Base-by-base conservation (phyloP, 768 basidiomycete genomes). In the Tricholoma flavovirens region DNA sequence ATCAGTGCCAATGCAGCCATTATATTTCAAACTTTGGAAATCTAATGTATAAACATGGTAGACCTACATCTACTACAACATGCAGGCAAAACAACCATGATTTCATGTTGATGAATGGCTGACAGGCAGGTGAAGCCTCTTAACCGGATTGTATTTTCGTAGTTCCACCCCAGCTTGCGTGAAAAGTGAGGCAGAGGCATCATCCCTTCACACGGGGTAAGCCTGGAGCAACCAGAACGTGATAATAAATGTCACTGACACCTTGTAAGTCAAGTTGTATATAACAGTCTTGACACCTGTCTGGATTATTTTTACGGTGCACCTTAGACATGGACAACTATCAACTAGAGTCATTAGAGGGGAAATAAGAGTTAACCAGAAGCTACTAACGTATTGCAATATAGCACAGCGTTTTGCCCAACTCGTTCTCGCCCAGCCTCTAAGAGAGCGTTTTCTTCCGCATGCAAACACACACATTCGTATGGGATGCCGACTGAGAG, bases 241-340 rank as follows among this genome's bases (percentile, higher is more conserved):
- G 38, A 46, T 22, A 45, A 17, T 9, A 49, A 9, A 49, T 22
- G 43, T 48, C 14, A 78, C 89, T 63, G 61, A 92, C 97, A 98
- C 92, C 77, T 93, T 93, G 72, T 99, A 99, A 51, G 86, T 85
- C 54, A 98, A 73, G 67, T 94, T 96, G 68, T 98, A 99, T 4
- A 98, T 90, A 3, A 99, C 96, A 56, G 86, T 87, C 57, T 82
- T 86, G 17, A 98, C 88, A 0, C 95, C 96, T 19, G 86, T 88
- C 66, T 99, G 96, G 24, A 98, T 94, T 61, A 98, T 98, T 70
- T 98, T 98, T 71, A 98, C 86, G 0, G 95, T 93, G 67, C 97
- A 99, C 60, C 82, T 86, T n/a, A 98, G 76, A 68, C 97, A 99
- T 0, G 97, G 97, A 64, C 97, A 99, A n/a, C 95, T 98, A 65